Conservation (phyloP, 495 filamentous ascomycete genomes). For the Penicillium waksmanii region DNA sequence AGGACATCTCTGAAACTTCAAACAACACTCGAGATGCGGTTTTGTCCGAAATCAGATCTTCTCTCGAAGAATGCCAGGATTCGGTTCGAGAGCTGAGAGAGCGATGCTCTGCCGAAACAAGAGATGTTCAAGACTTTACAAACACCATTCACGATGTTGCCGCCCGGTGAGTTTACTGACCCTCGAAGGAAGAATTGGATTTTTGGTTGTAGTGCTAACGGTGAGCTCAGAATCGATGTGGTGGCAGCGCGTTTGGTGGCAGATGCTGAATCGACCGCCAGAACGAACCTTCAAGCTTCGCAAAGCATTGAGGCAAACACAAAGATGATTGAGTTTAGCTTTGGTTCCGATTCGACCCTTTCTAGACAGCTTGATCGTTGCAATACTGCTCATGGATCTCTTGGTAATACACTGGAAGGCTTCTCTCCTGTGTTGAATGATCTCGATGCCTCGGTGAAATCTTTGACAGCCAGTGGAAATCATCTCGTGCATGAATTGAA, state of each 20-base stretch:
- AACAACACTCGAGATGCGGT: slow-evolving; percentile 19
- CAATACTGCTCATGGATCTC: slow-evolving; percentile 10
- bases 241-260: slow-evolving; percentile 22
- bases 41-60: slow-evolving; percentile 13
- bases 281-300: slow-evolving; percentile 18
- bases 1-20: slow-evolving; percentile 15
- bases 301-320: slow-evolving; percentile 26
- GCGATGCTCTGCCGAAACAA: slow-evolving; percentile 18
- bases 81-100: slow-evolving; percentile 26
- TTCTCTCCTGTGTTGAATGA: slow-evolving; percentile 25
- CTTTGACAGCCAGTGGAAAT: slow-evolving; percentile 18
- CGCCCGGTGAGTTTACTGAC: slow-evolving; percentile 28
- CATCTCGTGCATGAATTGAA: slow-evolving; percentile 28
- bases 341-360: slow-evolving; percentile 30
- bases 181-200: not conserved
- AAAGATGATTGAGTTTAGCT: slow-evolving; percentile 17
- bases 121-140: slow-evolving; percentile 28
- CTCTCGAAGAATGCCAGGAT: slow-evolving; percentile 22
- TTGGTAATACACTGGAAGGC: slow-evolving; percentile 24
- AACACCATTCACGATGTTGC: slow-evolving; percentile 17
- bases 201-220: not conserved
- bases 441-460: slow-evolving; percentile 23
- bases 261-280: slow-evolving; percentile 17
- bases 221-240: slow-evolving; percentile 22
- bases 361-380: slow-evolving; percentile 28